Evolutionary conservation across 441 rosid genomes (phyloP).

Genomic region (Populus hybrid): DNA sequence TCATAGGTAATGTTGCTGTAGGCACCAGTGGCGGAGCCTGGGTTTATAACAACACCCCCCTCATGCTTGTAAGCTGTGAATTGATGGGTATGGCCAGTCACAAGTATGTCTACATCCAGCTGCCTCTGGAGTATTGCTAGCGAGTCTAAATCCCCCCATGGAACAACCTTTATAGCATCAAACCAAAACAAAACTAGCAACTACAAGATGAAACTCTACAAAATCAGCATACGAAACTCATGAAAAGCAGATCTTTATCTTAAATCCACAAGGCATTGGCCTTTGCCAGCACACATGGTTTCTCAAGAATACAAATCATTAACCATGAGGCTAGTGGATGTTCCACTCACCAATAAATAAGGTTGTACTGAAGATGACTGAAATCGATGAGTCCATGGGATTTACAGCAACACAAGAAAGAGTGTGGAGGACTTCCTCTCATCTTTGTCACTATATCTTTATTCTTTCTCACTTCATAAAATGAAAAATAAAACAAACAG

Average conservation of each 20-base stretch:
- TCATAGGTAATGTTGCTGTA: too few relatives aligned
- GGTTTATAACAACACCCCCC: slow-evolving; percentile 24
- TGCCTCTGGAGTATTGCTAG: slow-evolving; percentile 93
- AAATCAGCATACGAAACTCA: background rate
- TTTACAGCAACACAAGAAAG: too few relatives aligned
- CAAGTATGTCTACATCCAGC: slow-evolving; percentile 86
- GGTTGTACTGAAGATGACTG: too few relatives aligned
- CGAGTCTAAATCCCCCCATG: slow-evolving; percentile 96
- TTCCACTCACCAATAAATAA: too few relatives aligned
- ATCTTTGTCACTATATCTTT: too few relatives aligned
- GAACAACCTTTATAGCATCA: slow-evolving; percentile 56
- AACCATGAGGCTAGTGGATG: too few relatives aligned
- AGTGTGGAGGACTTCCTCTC: too few relatives aligned
- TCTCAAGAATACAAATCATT: too few relatives aligned
- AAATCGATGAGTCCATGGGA: too few relatives aligned
- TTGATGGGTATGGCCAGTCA: slow-evolving; percentile 93
- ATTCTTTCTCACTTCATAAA: too few relatives aligned
- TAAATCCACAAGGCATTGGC: background rate
- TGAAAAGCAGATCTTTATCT: background rate
- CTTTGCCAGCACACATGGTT: too few relatives aligned
- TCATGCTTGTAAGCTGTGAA: slow-evolving; percentile 95
- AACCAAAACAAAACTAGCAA: background rate
- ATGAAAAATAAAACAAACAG: background rate
- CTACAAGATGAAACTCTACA: background rate
- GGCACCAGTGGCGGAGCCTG: too few relatives aligned